Base-by-base conservation (phyloP, 768 basidiomycete genomes). In the Lentinula edodes region DNA sequence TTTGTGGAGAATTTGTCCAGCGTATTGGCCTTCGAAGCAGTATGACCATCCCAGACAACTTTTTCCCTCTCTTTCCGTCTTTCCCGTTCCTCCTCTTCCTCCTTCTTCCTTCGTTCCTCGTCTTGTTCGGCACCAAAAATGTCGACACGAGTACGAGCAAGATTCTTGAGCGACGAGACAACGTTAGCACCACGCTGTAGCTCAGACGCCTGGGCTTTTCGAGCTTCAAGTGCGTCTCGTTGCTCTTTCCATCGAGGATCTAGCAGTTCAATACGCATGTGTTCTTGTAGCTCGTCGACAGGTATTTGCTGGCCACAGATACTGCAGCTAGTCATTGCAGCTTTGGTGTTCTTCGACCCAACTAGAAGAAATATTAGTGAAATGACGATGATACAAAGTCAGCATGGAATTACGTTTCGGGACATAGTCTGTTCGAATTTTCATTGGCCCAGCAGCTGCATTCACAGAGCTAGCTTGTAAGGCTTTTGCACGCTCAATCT, bases 221-320 rank as follows among this genome's bases (percentile, higher is more conserved):
- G 90, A 38, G 89, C 84, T 72, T 99, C 97, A 67, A 95, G 76
- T 10, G 77, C 83, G 68, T 94, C 90, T 65, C 96, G 90, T 72
- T 96, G 93, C 64, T 95, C 93, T 73, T 98, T 98, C 95, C 96
- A 99, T 72, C 89, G 87, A 45, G 97, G 97, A 75, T 99, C 97
- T 66, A 99, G 83, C 63, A 98, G 74, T 72, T 99, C 97, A 70
- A 98, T 98, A 67, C 97, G 92, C 86, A 98, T 95, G 73, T 98
- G 97, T 71, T 98, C 95, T 66, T 96, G 86, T 50, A 98, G 78
- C 72, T 98, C 96, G 75, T 97, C 91, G 68, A 95, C 89, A 32
- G 97, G 89, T 41, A 99, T 91, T 73, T 94, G 90, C 72, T 98
- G 95, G n/a, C 91, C 89, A 75, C 95, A 97, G 67, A 98, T 90